Percentiles rank a stretch among this genome's conserved stretches.
These are phyloP conservation scores for Albizia julibrissin DNA, from an alignment of 306 rosid genomes.

Conservation along the genomic window DNA sequence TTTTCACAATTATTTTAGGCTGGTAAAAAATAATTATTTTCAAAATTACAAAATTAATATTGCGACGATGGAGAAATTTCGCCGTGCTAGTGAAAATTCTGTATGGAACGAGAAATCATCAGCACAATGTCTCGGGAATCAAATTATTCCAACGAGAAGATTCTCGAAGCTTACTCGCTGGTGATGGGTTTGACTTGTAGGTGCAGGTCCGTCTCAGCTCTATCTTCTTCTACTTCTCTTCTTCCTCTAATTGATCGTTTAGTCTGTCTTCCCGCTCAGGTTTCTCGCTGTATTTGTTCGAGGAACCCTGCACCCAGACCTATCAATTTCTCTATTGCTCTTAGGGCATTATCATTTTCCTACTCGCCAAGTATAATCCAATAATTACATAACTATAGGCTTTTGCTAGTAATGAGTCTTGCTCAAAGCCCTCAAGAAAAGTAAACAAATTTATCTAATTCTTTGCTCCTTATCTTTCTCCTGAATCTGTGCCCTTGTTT, in stretches of 20 bases:
- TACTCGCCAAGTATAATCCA: background rate
- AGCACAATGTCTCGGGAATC: background rate
- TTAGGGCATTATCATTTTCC: background rate
- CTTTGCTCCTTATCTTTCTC: background rate
- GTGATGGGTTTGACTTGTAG: conserved; percentile 15
- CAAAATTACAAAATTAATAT: background rate
- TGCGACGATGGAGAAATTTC: too few species aligned
- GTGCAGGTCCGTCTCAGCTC: background rate
- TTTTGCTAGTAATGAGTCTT: conserved; percentile 19
- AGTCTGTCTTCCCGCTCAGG: background rate
- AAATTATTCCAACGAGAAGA: background rate
- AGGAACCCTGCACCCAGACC: background rate
- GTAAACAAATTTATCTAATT: background rate
- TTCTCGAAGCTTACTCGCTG: background rate
- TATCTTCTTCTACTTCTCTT: background rate
- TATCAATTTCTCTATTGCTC: background rate
- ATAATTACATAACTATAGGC: background rate
- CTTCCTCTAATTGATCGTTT: background rate
- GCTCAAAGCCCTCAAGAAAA: conserved; percentile 20
- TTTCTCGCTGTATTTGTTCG: background rate
- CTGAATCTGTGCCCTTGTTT: conserved; percentile 13
- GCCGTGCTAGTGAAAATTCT: background rate
- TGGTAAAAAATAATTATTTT: background rate
- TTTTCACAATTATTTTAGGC: too few species aligned
- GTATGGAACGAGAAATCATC: background rate